phyloP scores from a whole-genome alignment of 1,284 basidiomycete species.

The Stygiomarasmius scandens region DNA sequence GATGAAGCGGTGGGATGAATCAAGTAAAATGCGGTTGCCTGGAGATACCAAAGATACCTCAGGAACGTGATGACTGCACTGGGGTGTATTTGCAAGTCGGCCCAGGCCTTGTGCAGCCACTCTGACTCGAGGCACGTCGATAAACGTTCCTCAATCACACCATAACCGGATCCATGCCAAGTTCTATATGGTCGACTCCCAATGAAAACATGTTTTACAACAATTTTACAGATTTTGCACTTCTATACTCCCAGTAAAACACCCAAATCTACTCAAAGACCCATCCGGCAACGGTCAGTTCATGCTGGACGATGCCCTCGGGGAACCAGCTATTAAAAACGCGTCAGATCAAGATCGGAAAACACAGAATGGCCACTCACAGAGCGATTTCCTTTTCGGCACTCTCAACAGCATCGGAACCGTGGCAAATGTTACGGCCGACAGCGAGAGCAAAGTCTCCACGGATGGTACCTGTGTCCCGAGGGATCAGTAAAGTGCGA shows the following conservation, averaged over 20 bases:
- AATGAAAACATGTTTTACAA: neutral
- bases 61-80: too few species aligned
- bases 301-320: slow-evolving; percentile 81
- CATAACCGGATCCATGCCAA: neutral
- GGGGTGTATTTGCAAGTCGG: too few species aligned
- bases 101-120: too few species aligned
- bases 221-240: neutral
- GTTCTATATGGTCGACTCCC: neutral
- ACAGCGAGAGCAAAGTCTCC: slow-evolving; percentile 93
- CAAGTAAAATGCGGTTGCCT: neutral
- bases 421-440: slow-evolving; percentile 94
- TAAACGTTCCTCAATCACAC: neutral
- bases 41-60: neutral
- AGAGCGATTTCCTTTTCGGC: slow-evolving; percentile 91
- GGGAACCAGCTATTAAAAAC: slow-evolving; percentile 69
- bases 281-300: slow-evolving; percentile 69
- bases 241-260: neutral
- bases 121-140: neutral
- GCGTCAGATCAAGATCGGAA: slow-evolving; percentile 15
- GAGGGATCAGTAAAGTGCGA: slow-evolving; percentile 10
- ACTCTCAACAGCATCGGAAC: slow-evolving; percentile 89
- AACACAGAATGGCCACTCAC: slow-evolving; percentile 48
- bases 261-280: slow-evolving; percentile 71
- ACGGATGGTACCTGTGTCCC: slow-evolving; percentile 80
- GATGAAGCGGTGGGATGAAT: slow-evolving; percentile 63